Evolutionary conservation across 345 rosid genomes (phyloP).

Genomic region (Ceriops decandra): DNA sequence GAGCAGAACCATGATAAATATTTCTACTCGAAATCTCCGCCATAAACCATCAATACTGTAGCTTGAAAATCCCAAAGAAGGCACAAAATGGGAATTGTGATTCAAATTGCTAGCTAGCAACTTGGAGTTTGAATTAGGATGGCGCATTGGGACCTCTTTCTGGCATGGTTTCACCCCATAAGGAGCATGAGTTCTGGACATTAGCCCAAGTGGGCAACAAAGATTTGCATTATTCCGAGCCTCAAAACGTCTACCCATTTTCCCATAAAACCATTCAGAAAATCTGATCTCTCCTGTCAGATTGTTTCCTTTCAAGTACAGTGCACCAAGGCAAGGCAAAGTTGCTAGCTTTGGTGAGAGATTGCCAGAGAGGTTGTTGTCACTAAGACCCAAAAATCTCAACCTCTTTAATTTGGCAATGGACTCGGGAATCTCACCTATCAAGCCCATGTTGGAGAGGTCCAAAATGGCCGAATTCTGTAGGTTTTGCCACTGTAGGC

Average conservation of each 20-base stretch:
- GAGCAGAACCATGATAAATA: constrained; percentile 15
- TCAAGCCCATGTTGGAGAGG: constrained; percentile 51
- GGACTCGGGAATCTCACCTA: constrained; percentile 62
- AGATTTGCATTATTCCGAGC: constrained; percentile 83
- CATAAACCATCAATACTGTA: constrained; percentile 18
- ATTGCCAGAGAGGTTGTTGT: constrained; percentile 62
- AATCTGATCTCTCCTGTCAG: constrained; percentile 71
- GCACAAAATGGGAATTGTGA: constrained; percentile 27
- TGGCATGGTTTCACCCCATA: constrained; percentile 69
- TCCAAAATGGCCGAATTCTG: constrained; percentile 58
- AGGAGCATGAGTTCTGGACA: constrained; percentile 43
- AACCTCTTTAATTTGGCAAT: constrained; percentile 55
- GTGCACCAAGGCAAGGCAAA: constrained; percentile 55
- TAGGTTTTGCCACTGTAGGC: constrained; percentile 51
- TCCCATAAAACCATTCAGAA: constrained; percentile 49
- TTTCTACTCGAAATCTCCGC: constrained; percentile 16
- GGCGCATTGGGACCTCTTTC: constrained; percentile 27
- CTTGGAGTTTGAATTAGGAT: constrained; percentile 34
- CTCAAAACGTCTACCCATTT: constrained; percentile 75
- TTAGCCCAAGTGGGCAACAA: constrained; percentile 45
- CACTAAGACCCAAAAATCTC: constrained; percentile 71
- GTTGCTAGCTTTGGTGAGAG: constrained; percentile 52
- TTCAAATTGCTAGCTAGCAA: constrained; percentile 21
- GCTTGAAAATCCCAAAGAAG: constrained; percentile 45
- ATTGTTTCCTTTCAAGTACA: constrained; percentile 75